Conservation (phyloP, 2,329 filamentous ascomycete genomes). For the Penicillium freii region DNA sequence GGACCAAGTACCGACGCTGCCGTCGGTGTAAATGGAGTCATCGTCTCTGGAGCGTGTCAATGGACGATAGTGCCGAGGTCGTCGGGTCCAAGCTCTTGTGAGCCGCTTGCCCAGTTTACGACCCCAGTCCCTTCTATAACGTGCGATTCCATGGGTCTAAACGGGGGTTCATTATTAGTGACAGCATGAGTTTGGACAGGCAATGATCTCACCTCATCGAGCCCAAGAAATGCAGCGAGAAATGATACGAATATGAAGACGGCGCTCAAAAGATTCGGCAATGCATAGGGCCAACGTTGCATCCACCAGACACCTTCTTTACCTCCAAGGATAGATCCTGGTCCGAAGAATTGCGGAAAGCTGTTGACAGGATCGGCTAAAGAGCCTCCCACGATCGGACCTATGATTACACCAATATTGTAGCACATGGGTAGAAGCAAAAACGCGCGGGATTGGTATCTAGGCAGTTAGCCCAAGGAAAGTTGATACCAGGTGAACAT, state of each 20-base stretch:
- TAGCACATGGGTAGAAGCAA: slow-evolving; percentile 66
- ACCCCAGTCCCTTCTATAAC: slow-evolving; percentile 43
- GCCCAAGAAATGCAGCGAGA: slow-evolving; percentile 58
- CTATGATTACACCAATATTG: slow-evolving; percentile 63
- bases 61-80: slow-evolving; percentile 36
- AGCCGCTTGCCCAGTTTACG: slow-evolving; percentile 39
- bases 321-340: slow-evolving; percentile 56
- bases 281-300: slow-evolving; percentile 63
- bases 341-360: slow-evolving; percentile 63
- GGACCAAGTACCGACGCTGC: slow-evolving; percentile 26
- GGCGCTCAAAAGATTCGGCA: slow-evolving; percentile 67
- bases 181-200: neutral
- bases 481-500: neutral
- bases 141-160: slow-evolving; percentile 40
- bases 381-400: slow-evolving; percentile 61
- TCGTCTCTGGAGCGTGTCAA: slow-evolving; percentile 30
- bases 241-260: slow-evolving; percentile 58
- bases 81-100: slow-evolving; percentile 27
- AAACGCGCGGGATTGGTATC: slow-evolving; percentile 55
- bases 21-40: slow-evolving; percentile 36
- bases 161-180: neutral
- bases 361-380: slow-evolving; percentile 64
- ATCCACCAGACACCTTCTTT: slow-evolving; percentile 63
- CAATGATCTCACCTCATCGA: slow-evolving; percentile 58
- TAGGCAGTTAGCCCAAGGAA: slow-evolving; percentile 13